Evolutionary conservation across 768 basidiomycete genomes (phyloP), one percentile per base, ranked within the genome.

Genomic region (Pisolithus marmoratus): DNA sequence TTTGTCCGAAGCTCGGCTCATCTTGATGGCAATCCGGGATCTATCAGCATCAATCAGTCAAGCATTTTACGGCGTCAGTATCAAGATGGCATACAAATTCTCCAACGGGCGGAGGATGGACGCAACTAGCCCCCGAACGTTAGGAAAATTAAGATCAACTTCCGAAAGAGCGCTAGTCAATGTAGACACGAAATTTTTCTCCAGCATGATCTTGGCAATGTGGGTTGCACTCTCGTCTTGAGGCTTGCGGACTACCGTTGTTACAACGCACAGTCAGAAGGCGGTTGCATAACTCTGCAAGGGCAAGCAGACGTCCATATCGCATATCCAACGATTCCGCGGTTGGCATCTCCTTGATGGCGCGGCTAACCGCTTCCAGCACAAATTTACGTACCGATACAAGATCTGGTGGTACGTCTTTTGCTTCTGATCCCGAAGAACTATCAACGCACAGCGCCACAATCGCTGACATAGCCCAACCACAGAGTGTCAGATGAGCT

Each of bases 1-100:
- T 68, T 84, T 89, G 44, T 78, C 79, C 14, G 84, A 80, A 8
- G 84, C 76, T 38, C 86, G 82, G 46, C 92, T 95, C 90, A 98
- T 94, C 70, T 95, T 97, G 70, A 96, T 97, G n/a, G 95, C 94
- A 49, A 94, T 78, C 67, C 95, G 96, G 17, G 96, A 90, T 47
- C 93, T 95, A 55, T 19, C 50, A 51, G 12, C 54, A 55, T 43
- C 45, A 36, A 55, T 43, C 45, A 36, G 42, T 64, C 11, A 58
- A 1, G 43, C 44, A n/a, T 46, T 3, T 23, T 26, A 22, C 23
- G 31, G 6, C 15, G 44, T 27, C 49, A 38, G 46, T 34, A n/a
- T 17, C 38, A 44, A 23, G 48, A 46, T 37, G 19, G 70, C 90
- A 69, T 67, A 94, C 94, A 99, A 67, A 59, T 85, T 81, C 60